These are phyloP conservation scores for Geosiphon pyriformis DNA, from an alignment of 192 early-diverging fungal species.

Conservation along the genomic window DNA sequence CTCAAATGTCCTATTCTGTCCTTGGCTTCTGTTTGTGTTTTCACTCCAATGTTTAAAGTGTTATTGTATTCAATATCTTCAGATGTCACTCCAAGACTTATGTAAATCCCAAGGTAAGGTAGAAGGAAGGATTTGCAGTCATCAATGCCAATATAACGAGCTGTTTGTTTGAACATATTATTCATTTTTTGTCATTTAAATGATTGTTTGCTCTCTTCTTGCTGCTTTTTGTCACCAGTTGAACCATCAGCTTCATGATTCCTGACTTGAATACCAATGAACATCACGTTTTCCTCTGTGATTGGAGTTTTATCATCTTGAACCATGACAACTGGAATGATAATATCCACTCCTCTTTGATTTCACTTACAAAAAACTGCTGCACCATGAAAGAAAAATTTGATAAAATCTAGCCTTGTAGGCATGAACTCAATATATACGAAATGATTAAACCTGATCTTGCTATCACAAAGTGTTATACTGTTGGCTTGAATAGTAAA, in stretches of 20 bases:
- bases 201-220: neutral
- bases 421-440: neutral
- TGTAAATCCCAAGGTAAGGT: neutral
- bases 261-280: neutral
- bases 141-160: neutral
- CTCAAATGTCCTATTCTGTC: neutral
- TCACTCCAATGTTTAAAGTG: neutral
- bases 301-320: neutral
- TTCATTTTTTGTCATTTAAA: neutral
- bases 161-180: neutral
- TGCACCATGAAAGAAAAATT: slow-evolving; percentile 4
- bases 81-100: neutral
- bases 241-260: neutral
- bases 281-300: neutral
- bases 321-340: neutral
- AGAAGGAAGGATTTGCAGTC: neutral
- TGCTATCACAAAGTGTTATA: slow-evolving; percentile 6
- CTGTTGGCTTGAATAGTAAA: neutral
- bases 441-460: slow-evolving; percentile 5
- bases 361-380: neutral
- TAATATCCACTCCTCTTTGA: neutral
- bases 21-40: neutral
- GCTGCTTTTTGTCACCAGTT: neutral
- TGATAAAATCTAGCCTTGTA: neutral
- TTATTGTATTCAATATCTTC: neutral